Evolutionary conservation across 768 basidiomycete species (phyloP).

Genomic region (Lactarius deliciosus): DNA sequence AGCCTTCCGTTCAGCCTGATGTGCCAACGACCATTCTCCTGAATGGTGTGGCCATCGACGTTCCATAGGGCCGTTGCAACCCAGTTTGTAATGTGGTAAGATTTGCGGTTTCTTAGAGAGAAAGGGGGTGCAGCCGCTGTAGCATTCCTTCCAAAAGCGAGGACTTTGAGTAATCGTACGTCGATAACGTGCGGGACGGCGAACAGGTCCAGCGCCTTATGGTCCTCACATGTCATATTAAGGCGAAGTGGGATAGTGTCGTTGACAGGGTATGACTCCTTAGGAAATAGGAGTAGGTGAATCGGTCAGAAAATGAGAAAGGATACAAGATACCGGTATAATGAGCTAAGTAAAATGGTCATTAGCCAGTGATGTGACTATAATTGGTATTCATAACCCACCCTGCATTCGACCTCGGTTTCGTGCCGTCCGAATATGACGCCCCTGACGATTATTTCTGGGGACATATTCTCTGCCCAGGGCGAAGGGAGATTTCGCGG

Average conservation of each 20-base stretch:
- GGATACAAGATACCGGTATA: slow-evolving; percentile 8
- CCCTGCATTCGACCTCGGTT: slow-evolving; percentile 24
- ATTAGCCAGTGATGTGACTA: not conserved
- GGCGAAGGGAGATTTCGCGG: not conserved
- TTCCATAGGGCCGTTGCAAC: slow-evolving; percentile 22
- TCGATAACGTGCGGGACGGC: slow-evolving; percentile 15
- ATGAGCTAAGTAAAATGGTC: slow-evolving; percentile 3
- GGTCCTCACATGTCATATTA: slow-evolving; percentile 11
- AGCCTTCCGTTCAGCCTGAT: slow-evolving; percentile 11
- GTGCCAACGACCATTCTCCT: too few relatives aligned
- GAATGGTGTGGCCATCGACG: not conserved
- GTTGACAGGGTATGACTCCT: slow-evolving; percentile 12
- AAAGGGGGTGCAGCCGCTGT: not conserved
- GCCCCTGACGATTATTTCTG: slow-evolving; percentile 14
- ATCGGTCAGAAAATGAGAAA: not conserved
- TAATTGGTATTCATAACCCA: not conserved
- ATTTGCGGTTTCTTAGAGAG: not conserved
- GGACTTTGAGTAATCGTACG: slow-evolving; percentile 20
- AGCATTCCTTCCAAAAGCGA: slow-evolving; percentile 23
- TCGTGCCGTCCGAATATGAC: not conserved
- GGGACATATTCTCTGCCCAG: slow-evolving; percentile 10
- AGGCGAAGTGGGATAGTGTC: slow-evolving; percentile 21
- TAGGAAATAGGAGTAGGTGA: not conserved
- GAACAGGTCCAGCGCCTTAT: slow-evolving; percentile 14
- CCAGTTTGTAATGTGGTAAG: slow-evolving; percentile 6